Conservation (phyloP, 306 rosid genomes). For the Arachis stenosperma region DNA sequence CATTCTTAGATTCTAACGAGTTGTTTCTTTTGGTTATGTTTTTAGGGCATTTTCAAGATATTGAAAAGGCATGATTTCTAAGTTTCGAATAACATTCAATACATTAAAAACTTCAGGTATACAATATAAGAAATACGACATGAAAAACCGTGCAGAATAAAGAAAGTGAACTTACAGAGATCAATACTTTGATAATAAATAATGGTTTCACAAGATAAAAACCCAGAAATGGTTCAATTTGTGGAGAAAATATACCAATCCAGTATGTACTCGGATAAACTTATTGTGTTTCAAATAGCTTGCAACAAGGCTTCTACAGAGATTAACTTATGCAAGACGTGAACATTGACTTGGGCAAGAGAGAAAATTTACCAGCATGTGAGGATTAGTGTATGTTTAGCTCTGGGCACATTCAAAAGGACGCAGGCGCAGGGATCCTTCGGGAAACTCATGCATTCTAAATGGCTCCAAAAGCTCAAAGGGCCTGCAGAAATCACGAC, state of each 20-base stretch:
- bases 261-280: neutral
- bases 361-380: conserved; percentile 34
- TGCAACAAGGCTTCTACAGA: too few relatives aligned
- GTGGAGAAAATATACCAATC: too few relatives aligned
- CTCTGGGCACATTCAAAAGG: conserved; percentile 98
- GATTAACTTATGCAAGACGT: neutral
- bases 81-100: too few relatives aligned
- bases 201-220: neutral
- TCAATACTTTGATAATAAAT: neutral
- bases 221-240: too few relatives aligned
- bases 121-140: neutral
- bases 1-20: neutral
- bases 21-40: neutral
- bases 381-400: conserved; percentile 46
- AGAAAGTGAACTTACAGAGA: neutral
- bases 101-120: neutral
- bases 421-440: conserved; percentile 85
- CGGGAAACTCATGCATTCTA: conserved; percentile 86
- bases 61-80: too few relatives aligned
- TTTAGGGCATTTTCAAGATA: too few relatives aligned
- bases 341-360: conserved; percentile 3
- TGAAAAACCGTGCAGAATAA: too few relatives aligned
- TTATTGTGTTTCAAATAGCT: neutral
- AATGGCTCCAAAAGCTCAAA: conserved; percentile 81
- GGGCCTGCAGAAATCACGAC: conserved; percentile 59